Evolutionary conservation across 2,329 filamentous ascomycete genomes (phyloP), one percentile per base, ranked within the genome.

Genomic region (Aureobasidium lini): DNA sequence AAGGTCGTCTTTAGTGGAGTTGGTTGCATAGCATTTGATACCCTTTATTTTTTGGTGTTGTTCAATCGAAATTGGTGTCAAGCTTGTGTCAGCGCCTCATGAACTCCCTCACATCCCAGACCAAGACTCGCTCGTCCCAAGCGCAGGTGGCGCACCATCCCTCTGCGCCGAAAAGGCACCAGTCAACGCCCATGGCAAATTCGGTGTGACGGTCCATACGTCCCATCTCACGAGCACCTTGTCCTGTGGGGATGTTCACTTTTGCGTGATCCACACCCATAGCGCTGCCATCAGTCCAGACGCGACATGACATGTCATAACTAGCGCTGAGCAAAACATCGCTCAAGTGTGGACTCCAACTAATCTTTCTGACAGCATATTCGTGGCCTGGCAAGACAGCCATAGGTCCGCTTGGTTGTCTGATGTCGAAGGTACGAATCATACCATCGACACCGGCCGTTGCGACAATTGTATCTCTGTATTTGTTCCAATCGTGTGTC

Each of bases 401-500:
- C 9, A 90, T 71, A 0, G 93, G 90, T 0, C 90, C 90, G 5
- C 80, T 84, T 0, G 90, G 88, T 67, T 85, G 87, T 44, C 94
- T 82, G 47, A 96, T 86, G 72, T 99, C 94, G 68, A 97, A 97
- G 0, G 89, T 94, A 49, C 94, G 85, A 62, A 99, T 86, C 16
- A 87, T 77, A 57, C 89, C 83, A 72, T 99, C 94, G 3, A 97
- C 94, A 58, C 94, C 93, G 1, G 85, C 94, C 0, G 90, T 90
- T 0, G 94, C 94, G 58, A 99, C 78, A 29, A 96, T 79, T 0
- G 85, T 87, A 65, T 91, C 85, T 40, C 88, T 84, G 75, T 99
- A 99, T 75, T 99, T 99, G 77, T 99, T 99, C 94, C 94, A 99
- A 73, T 99, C 94, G 74, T 97, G 94, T 0, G 92, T 96, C 34